Evolutionary conservation across 129 eudicot genomes (phyloP).

Genomic region (Ambrosia artemisiifolia): DNA sequence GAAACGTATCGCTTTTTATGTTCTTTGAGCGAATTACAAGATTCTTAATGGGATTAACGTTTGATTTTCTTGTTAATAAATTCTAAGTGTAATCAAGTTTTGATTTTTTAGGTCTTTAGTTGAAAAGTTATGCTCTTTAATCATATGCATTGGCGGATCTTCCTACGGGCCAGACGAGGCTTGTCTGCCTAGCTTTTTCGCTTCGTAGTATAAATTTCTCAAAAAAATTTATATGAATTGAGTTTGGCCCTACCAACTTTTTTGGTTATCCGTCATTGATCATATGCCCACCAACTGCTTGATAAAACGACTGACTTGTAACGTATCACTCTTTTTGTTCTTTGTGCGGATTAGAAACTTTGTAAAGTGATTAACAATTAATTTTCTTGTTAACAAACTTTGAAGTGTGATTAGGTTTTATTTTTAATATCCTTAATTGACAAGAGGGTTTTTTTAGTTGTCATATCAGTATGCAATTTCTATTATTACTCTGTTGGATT

Average conservation of each 20-base stretch:
- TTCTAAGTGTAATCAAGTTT: background rate
- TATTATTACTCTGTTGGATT: background rate
- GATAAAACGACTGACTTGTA: slow-evolving; percentile 25
- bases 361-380: background rate
- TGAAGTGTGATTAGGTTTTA: background rate
- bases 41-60: background rate
- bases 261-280: too few relatives aligned
- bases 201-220: too few relatives aligned
- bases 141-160: background rate
- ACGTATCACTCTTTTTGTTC: too few relatives aligned
- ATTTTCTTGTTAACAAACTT: background rate
- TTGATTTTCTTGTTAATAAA: background rate
- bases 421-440: background rate
- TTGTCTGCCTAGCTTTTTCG: too few relatives aligned
- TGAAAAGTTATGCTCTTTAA: background rate
- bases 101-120: background rate
- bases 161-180: too few relatives aligned
- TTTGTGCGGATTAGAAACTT: background rate
- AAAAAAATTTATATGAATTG: too few relatives aligned
- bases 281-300: slow-evolving; percentile 23
- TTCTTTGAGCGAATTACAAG: background rate
- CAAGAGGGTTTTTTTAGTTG: too few relatives aligned
- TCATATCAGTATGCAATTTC: background rate
- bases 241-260: too few relatives aligned
- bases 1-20: background rate